phyloP scores from a whole-genome alignment of 257 asterid species.

The Mentha longifolia region DNA sequence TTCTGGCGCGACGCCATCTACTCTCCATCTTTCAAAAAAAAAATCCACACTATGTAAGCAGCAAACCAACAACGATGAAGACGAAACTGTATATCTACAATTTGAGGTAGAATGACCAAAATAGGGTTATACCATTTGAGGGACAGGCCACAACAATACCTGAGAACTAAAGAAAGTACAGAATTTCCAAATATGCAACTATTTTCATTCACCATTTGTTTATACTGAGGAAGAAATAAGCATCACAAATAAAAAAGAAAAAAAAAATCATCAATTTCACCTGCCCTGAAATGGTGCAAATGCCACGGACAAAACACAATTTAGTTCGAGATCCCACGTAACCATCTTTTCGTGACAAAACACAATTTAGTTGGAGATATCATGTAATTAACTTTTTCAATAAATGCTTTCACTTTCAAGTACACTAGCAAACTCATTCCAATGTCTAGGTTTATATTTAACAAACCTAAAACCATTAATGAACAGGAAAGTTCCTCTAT shows the following conservation, averaged over 20 bases:
- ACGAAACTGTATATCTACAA: too few species aligned
- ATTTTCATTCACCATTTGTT: neutral
- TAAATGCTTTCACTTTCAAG: neutral
- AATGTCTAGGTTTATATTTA: neutral
- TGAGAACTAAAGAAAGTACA: too few species aligned
- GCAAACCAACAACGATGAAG: too few species aligned
- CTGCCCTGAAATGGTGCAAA: too few species aligned
- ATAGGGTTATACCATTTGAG: too few species aligned
- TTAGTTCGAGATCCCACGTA: too few species aligned
- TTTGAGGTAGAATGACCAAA: too few species aligned
- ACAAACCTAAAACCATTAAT: too few species aligned
- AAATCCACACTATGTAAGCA: too few species aligned
- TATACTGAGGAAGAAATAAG: neutral
- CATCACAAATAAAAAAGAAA: neutral
- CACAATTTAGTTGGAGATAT: neutral
- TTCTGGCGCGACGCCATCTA: too few species aligned
- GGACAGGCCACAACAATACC: too few species aligned
- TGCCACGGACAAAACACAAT: neutral
- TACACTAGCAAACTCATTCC: neutral
- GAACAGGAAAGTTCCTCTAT: neutral
- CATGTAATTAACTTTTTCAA: neutral
- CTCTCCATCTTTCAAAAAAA: too few species aligned
- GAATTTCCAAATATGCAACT: neutral
- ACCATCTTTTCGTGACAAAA: neutral
- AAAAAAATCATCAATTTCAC: neutral